These are phyloP conservation scores for Xanthoparmelia taractica DNA, from an alignment of 495 filamentous ascomycete genomes.

Conservation along the genomic window DNA sequence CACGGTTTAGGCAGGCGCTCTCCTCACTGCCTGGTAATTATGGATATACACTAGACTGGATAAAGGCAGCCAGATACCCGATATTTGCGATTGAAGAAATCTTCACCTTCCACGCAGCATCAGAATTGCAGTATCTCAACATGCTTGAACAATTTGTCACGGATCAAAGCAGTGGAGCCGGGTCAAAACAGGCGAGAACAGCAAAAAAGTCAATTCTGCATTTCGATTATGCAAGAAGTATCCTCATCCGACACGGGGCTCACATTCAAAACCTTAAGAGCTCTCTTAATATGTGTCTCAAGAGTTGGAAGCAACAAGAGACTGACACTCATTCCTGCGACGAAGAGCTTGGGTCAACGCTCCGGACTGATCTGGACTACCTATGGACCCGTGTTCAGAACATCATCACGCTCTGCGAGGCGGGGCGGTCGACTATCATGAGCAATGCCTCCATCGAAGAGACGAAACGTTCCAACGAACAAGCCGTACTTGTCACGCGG, in stretches of 20 bases:
- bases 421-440: neutral
- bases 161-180: neutral
- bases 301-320: neutral
- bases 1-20: neutral
- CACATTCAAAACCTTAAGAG: neutral
- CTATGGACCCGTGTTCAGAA: neutral
- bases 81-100: neutral
- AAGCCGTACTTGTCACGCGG: neutral
- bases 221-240: neutral
- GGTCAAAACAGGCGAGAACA: neutral
- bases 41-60: neutral
- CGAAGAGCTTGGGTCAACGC: neutral
- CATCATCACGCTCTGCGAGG: neutral
- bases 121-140: neutral
- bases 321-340: neutral
- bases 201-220: neutral
- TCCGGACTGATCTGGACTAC: neutral
- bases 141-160: neutral
- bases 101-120: neutral
- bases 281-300: neutral
- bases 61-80: neutral
- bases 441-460: constrained; percentile 1
- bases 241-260: neutral
- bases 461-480: neutral
- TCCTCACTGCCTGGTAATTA: neutral